phyloP scores from a whole-genome alignment of 495 filamentous ascomycete genomes.

The Polyplosphaeria fusca region DNA sequence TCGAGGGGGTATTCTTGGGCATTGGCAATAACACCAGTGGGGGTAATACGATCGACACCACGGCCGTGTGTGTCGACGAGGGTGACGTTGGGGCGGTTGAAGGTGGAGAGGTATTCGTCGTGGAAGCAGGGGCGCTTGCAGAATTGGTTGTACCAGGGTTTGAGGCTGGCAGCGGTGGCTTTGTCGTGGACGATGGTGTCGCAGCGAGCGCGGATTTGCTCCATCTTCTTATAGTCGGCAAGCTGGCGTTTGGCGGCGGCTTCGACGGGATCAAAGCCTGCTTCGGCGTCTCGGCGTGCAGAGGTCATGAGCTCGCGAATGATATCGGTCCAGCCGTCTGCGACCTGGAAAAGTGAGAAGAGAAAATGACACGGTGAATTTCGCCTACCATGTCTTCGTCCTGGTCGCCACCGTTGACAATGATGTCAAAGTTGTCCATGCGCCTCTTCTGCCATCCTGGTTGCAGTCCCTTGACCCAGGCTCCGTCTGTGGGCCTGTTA shows the following conservation, averaged over 20 bases:
- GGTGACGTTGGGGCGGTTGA: conserved; percentile 23
- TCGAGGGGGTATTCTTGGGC: conserved; percentile 26
- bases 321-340: conserved; percentile 29
- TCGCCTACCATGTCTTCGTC: conserved; percentile 23
- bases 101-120: conserved; percentile 26
- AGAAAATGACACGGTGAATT: too few relatives aligned
- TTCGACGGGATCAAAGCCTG: not conserved
- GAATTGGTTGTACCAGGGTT: conserved; percentile 27
- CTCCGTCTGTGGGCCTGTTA: conserved; percentile 16
- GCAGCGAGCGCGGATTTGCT: conserved; percentile 6
- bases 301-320: conserved; percentile 1
- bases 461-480: conserved; percentile 10
- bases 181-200: conserved; percentile 21
- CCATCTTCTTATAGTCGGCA: conserved; percentile 16
- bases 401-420: conserved; percentile 10
- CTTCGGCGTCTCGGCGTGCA: not conserved
- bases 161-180: conserved; percentile 18
- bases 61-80: conserved; percentile 27
- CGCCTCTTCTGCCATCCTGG: conserved; percentile 24
- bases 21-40: conserved; percentile 24
- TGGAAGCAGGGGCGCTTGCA: conserved; percentile 32
- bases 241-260: not conserved
- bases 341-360: too few relatives aligned
- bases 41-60: conserved; percentile 21
- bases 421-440: conserved; percentile 23